These are phyloP conservation scores for Phaeosphaeria sp. DNA, from an alignment of 2,329 filamentous ascomycete species.

Conservation along the genomic window DNA sequence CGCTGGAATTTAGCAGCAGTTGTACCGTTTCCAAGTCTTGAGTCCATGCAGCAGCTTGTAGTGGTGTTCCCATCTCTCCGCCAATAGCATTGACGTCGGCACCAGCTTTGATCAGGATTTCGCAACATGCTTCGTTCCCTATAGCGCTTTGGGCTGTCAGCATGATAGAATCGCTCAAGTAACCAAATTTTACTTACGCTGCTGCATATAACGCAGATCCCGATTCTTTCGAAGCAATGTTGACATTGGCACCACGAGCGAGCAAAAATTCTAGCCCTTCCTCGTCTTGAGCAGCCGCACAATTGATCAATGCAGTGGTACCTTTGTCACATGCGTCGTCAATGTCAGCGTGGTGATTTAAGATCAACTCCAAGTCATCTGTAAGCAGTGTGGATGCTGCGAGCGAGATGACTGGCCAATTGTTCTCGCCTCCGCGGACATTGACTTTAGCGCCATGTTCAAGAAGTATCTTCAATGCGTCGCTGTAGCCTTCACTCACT, in stretches of 20 bases:
- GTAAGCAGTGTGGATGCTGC: conserved; percentile 19
- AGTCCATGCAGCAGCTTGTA: conserved; percentile 23
- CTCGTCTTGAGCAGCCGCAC: conserved; percentile 18
- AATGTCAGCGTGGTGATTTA: conserved; percentile 27
- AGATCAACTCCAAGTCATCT: conserved; percentile 19
- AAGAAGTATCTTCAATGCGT: conserved; percentile 17
- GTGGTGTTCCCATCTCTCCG: conserved; percentile 22
- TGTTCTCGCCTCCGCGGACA: conserved; percentile 26
- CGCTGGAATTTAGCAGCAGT: conserved; percentile 20
- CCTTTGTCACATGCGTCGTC: conserved; percentile 24
- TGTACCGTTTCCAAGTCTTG: conserved; percentile 21
- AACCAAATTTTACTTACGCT: conserved; percentile 13
- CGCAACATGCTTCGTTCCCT: conserved; percentile 20
- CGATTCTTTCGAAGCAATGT: conserved; percentile 18
- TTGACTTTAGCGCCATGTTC: conserved; percentile 28
- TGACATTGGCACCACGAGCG: conserved; percentile 19
- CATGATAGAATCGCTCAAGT: not conserved
- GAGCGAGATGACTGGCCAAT: conserved; percentile 22
- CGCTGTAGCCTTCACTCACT: conserved; percentile 17
- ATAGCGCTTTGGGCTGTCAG: conserved; percentile 9
- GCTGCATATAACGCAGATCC: conserved; percentile 30
- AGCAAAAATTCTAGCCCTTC: conserved; percentile 23
- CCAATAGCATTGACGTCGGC: conserved; percentile 25
- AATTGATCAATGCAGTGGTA: conserved; percentile 28
- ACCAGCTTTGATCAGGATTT: conserved; percentile 23